Conservation (phyloP, 257 asterid species). For the Gardenia jasminoides region DNA sequence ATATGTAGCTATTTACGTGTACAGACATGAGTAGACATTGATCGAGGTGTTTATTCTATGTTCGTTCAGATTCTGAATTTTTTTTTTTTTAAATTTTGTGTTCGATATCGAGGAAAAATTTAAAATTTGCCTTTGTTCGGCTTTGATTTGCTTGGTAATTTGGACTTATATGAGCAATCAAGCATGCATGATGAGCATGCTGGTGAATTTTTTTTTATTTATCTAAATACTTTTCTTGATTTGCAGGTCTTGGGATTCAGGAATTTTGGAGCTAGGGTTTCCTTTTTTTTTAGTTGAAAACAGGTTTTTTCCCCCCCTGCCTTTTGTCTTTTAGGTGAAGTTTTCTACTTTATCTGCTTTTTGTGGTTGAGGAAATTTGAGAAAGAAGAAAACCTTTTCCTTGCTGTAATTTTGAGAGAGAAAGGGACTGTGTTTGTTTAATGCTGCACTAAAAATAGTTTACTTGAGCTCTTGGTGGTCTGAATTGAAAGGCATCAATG, state of each 20-base stretch:
- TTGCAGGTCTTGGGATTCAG: background rate
- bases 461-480: background rate
- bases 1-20: no score
- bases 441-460: background rate
- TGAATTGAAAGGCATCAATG: background rate
- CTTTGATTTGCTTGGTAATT: background rate
- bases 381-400: no score
- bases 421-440: background rate
- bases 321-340: background rate
- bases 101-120: no score
- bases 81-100: no score
- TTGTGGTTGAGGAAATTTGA: no score
- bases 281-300: background rate
- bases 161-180: background rate
- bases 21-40: no score
- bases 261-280: constrained; percentile 12
- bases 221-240: background rate
- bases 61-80: background rate
- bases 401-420: background rate
- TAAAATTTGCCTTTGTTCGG: background rate
- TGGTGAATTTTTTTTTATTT: background rate
- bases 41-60: no score
- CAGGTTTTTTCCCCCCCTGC: background rate
- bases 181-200: constrained; percentile 6
- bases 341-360: background rate